Percentiles rank a stretch among this genome's conserved stretches.
These are phyloP conservation scores for Fusarium nanum DNA, from an alignment of 2,329 filamentous ascomycete genomes.

Conservation along the genomic window DNA sequence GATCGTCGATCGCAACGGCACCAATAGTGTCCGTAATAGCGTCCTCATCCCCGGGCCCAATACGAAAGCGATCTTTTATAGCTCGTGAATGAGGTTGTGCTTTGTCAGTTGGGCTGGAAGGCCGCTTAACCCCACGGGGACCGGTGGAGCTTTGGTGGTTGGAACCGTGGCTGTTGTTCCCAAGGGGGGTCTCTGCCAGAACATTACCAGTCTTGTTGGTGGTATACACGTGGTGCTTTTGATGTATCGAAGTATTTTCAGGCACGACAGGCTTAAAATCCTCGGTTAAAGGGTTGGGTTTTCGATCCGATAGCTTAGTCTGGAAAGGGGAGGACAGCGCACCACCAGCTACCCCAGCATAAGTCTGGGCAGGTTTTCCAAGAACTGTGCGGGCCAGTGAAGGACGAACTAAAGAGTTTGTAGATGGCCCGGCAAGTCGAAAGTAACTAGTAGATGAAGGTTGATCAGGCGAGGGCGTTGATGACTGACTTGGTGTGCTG, in stretches of 20 bases:
- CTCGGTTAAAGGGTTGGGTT: constrained; percentile 7
- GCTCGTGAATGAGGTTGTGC: constrained; percentile 17
- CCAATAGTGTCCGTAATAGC: constrained; percentile 92
- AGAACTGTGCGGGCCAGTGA: constrained; percentile 19
- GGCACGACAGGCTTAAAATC: constrained; percentile 7
- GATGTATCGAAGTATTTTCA: constrained; percentile 9
- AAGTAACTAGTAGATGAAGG: constrained; percentile 33
- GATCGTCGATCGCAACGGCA: constrained; percentile 89
- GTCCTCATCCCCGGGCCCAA: constrained; percentile 60
- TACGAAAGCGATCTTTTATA: constrained; percentile 38
- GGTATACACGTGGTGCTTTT: constrained; percentile 6
- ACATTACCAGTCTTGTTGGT: constrained; percentile 35
- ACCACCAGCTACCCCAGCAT: constrained; percentile 27
- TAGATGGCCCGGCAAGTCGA: constrained; percentile 25
- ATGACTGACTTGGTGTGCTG: constrained; percentile 46
- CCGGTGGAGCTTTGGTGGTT: constrained; percentile 21
- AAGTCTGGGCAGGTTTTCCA: constrained; percentile 32
- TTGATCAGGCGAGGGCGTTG: constrained; percentile 29
- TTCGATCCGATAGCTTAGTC: constrained; percentile 13
- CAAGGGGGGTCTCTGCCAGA: constrained; percentile 17
- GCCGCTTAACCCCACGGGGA: constrained; percentile 53
- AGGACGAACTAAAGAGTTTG: constrained; percentile 15
- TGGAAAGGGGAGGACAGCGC: constrained; percentile 22
- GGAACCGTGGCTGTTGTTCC: neutral
- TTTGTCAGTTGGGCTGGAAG: constrained; percentile 39